phyloP scores from a whole-genome alignment of 257 asterid genomes.

The Henckelia pumila region DNA sequence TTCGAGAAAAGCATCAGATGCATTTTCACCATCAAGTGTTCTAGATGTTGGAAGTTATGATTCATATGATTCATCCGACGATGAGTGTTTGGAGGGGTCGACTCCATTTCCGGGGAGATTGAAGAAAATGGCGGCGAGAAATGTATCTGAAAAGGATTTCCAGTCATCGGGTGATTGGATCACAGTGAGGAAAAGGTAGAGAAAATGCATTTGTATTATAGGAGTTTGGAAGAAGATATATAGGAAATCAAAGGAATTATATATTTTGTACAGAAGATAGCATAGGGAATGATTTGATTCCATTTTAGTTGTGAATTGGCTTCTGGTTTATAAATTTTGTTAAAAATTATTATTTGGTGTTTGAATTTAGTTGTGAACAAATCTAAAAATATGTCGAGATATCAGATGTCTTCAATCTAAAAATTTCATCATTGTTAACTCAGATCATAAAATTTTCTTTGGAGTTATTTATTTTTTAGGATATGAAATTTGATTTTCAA shows the following conservation, averaged over 20 bases:
- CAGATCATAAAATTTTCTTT: too few species aligned
- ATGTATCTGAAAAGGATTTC: background rate
- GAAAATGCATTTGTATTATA: background rate
- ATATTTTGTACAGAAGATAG: too few species aligned
- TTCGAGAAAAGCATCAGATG: background rate
- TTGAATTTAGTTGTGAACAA: too few species aligned
- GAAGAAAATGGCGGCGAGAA: conserved; percentile 5
- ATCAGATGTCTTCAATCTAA: too few species aligned
- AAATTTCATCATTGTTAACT: too few species aligned
- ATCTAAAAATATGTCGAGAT: too few species aligned
- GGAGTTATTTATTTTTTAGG: too few species aligned
- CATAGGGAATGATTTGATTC: too few species aligned
- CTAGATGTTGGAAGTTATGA: conserved; percentile 34
- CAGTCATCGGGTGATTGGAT: conserved; percentile 49
- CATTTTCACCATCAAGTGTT: conserved; percentile 49
- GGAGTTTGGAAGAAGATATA: conserved; percentile 5
- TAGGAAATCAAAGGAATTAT: background rate
- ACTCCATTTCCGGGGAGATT: conserved; percentile 27
- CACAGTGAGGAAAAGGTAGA: conserved; percentile 46
- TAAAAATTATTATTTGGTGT: too few species aligned
- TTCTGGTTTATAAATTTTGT: too few species aligned
- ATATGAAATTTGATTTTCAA: too few species aligned
- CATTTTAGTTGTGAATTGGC: too few species aligned
- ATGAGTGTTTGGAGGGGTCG: conserved; percentile 16
- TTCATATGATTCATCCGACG: conserved; percentile 25